Conservation (phyloP, 306 rosid genomes). For the Purshia tridentata region DNA sequence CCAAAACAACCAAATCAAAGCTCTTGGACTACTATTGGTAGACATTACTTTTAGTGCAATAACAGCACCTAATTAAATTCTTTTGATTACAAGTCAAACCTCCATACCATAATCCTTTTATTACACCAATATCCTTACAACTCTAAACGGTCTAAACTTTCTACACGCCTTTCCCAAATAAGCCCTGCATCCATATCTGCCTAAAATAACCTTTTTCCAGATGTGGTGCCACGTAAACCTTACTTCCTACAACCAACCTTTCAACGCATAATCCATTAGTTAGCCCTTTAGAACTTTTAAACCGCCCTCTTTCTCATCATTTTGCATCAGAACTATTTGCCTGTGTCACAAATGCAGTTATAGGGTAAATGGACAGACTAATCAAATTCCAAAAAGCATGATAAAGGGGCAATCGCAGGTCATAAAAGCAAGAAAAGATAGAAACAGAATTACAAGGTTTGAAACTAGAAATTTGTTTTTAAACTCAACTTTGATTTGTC, state of each 20-base stretch:
- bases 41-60: background rate
- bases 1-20: background rate
- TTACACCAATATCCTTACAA: background rate
- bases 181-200: background rate
- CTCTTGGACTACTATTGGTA: background rate
- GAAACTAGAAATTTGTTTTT: background rate
- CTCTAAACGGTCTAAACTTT: background rate
- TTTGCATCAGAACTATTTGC: background rate
- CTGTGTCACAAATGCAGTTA: background rate
- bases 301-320: no score
- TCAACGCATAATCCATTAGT: background rate
- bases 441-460: background rate
- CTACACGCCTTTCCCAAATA: background rate
- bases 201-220: background rate
- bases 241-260: background rate
- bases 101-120: background rate
- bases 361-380: background rate
- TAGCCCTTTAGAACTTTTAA: background rate
- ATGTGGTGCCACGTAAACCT: background rate
- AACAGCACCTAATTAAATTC: background rate
- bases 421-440: background rate
- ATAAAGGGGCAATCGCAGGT: background rate
- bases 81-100: slow-evolving; percentile 1
- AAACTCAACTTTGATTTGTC: no score
- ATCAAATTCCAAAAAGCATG: background rate